Evolutionary conservation across 129 eudicot species (phyloP), one percentile per base, ranked within the genome.

Genomic region (Lonicera japonica): DNA sequence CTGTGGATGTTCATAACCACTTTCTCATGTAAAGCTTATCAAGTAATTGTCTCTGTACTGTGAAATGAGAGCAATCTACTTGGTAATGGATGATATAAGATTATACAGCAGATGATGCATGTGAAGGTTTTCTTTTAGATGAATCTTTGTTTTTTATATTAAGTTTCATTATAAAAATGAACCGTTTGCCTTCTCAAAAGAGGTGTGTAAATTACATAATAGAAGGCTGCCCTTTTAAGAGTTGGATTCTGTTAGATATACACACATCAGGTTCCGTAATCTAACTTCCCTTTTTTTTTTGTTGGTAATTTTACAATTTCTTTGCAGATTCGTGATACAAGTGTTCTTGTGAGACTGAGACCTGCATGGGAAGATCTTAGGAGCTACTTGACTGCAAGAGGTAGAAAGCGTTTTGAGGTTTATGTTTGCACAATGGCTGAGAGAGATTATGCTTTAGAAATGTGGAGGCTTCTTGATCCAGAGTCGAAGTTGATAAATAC

Each of bases 391-490:
- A 94, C 82, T 66, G 99, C 99, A 54, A 94, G 86, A 83, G 99
- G 99, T 14, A 85, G 99, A 0, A 94, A 94, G 71, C 94, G 99
- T 15, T 94, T 94, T 86, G 99, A 94, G 72, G 99, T 94, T 72
- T 94, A 73, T 85, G 99, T 94, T 72, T 94, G 99, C 79, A 94
- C 99, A 14, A 85, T 88, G 99, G 99, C 99, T 67, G 99, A 94
- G 79, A 83, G 99, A 70, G 99, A 94, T 64, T 94, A 94, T 83
- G 99, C 99, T 71, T 73, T 94, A 68, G 99, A 94, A 76, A 94
- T 94, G 99, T 94, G 99, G 99, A 80, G 99, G 67, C 99, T 94
- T 82, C 94, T 94, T 47, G 99, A 94, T 77, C 99, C 99, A 11
- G 96, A 85, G 73, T 77, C 94, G 40, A 88, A 94, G 70, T 72